Evolutionary conservation across 2,329 filamentous ascomycete genomes (phyloP).

Genomic region (Alternaria sp.): DNA sequence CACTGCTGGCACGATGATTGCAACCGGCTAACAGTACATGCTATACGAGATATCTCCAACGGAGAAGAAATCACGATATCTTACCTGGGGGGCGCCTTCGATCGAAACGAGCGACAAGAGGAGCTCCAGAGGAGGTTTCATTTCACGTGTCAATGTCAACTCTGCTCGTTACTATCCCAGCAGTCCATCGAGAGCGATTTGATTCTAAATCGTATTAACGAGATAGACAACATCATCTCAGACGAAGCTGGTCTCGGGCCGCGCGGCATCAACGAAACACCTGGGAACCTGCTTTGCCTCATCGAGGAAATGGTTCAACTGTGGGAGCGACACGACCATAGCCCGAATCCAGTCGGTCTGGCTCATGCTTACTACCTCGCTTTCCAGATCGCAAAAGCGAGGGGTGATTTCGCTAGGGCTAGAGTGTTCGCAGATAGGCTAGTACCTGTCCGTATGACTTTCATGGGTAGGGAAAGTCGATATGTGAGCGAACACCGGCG

Average conservation of each 20-base stretch:
- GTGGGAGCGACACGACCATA: not conserved
- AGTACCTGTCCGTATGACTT: not conserved
- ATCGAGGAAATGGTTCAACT: not conserved
- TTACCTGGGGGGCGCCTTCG: slow-evolving; percentile 41
- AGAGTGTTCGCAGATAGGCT: not conserved
- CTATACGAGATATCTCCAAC: not conserved
- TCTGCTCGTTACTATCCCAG: not conserved
- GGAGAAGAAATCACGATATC: slow-evolving; percentile 20
- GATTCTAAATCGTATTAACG: not conserved
- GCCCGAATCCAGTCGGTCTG: not conserved
- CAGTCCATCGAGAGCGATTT: not conserved
- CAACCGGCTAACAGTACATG: slow-evolving; percentile 8
- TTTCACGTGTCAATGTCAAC: not conserved
- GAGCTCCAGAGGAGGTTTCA: slow-evolving; percentile 35
- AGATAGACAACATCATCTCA: not conserved
- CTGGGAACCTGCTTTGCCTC: not conserved
- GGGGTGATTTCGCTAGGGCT: not conserved
- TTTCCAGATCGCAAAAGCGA: not conserved
- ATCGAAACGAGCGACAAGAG: slow-evolving; percentile 39
- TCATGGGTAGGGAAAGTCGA: not conserved
- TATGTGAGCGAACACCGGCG: not conserved
- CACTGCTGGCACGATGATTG: slow-evolving; percentile 45
- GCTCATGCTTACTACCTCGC: not conserved
- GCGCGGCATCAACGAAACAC: not conserved
- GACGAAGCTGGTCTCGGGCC: not conserved